Evolutionary conservation across 202 grass and related monocot genomes (phyloP).

Genomic region (Panicum virgatum): DNA sequence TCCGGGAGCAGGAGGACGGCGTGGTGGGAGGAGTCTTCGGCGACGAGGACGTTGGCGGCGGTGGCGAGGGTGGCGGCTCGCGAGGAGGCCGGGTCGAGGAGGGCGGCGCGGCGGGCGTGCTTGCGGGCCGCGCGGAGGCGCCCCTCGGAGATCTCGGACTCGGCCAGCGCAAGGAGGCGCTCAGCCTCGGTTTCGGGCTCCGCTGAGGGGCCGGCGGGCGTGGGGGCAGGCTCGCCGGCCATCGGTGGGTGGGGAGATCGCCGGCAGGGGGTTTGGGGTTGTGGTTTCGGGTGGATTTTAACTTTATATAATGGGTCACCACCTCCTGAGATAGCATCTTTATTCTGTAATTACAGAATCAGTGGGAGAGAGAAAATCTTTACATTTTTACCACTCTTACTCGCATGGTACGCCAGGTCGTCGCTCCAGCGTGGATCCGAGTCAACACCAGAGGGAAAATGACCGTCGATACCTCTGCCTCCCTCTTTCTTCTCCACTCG

Average conservation of each 20-base stretch:
- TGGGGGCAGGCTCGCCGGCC: slow-evolving; percentile 16
- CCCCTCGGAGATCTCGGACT: slow-evolving; percentile 49
- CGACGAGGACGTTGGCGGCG: slow-evolving; percentile 63
- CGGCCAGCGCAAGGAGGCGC: slow-evolving; percentile 52
- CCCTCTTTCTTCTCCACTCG: too few relatives aligned
- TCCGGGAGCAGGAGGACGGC: slow-evolving; percentile 53
- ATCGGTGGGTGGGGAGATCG: slow-evolving; percentile 6
- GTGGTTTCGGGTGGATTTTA: too few relatives aligned
- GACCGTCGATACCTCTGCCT: too few relatives aligned
- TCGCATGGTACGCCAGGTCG: too few relatives aligned
- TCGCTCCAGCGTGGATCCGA: too few relatives aligned
- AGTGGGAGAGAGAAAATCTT: too few relatives aligned
- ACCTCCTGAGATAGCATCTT: too few relatives aligned
- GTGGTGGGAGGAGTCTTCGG: slow-evolving; percentile 54
- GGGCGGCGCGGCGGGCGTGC: slow-evolving; percentile 63
- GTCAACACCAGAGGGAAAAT: too few relatives aligned
- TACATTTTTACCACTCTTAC: too few relatives aligned
- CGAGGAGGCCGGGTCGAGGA: slow-evolving; percentile 39
- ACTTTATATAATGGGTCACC: too few relatives aligned
- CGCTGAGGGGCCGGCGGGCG: not conserved
- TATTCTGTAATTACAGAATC: too few relatives aligned
- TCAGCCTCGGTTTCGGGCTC: slow-evolving; percentile 5
- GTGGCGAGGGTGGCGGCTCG: slow-evolving; percentile 43
- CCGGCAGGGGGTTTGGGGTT: slow-evolving; percentile 18
- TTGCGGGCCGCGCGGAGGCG: slow-evolving; percentile 54